Conservation (phyloP, 179 eudicot species). For the Amaranthus tricolor region DNA sequence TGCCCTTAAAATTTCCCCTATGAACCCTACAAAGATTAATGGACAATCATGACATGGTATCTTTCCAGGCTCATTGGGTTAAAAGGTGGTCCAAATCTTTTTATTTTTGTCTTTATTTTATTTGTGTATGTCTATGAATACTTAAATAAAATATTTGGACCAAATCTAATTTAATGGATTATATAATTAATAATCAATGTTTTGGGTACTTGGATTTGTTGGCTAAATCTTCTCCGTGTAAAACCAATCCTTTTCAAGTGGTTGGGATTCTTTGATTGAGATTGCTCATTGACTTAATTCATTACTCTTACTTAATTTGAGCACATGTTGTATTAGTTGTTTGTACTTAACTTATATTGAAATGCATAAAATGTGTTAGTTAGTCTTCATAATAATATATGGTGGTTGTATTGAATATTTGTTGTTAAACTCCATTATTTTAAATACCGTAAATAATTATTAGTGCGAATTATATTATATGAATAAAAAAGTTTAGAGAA, state of each 20-base stretch:
- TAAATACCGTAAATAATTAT: too few relatives aligned
- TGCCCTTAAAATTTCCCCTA: not conserved
- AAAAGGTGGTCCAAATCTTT: constrained; percentile 4
- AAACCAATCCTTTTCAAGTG: constrained; percentile 12
- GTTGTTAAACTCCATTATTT: too few relatives aligned
- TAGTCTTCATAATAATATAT: too few relatives aligned
- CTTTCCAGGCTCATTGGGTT: not conserved
- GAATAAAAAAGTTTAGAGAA: too few relatives aligned
- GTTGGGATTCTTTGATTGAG: constrained; percentile 11
- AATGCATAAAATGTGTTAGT: not conserved
- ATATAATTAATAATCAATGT: not conserved
- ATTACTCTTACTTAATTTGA: not conserved
- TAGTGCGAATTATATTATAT: too few relatives aligned
- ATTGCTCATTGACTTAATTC: not conserved
- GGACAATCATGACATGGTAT: constrained; percentile 11
- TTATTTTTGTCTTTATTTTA: not conserved
- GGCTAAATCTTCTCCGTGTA: constrained; percentile 4
- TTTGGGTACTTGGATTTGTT: not conserved
- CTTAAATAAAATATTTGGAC: not conserved
- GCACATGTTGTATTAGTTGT: not conserved
- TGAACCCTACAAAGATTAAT: constrained; percentile 24
- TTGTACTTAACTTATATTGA: not conserved
- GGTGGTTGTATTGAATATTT: too few relatives aligned
- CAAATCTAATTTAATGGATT: not conserved
- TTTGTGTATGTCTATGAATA: not conserved